These are phyloP conservation scores for Phyllosticta capitalensis DNA, from an alignment of 2,329 filamentous ascomycete species.

Conservation along the genomic window DNA sequence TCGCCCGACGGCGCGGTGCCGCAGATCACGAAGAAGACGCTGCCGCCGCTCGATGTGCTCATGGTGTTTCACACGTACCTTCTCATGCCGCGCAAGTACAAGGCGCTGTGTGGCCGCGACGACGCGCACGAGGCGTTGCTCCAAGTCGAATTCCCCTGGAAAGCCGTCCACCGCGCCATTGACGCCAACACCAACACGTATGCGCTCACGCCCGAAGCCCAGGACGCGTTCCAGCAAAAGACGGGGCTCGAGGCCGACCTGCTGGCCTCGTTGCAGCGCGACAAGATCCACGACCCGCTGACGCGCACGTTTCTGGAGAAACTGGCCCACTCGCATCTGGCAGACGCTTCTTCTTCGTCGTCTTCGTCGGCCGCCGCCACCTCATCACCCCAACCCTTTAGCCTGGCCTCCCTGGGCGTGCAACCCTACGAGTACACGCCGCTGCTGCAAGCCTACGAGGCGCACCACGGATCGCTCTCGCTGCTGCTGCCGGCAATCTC, in stretches of 20 bases:
- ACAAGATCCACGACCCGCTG: slow-evolving; percentile 2
- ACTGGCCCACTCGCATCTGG: slow-evolving; percentile 3
- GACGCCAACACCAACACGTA: slow-evolving; percentile 5
- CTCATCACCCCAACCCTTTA: neutral
- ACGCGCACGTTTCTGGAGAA: slow-evolving; percentile 3
- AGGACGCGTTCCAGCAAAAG: slow-evolving; percentile 2
- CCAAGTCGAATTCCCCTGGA: slow-evolving; percentile 8
- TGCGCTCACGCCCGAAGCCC: neutral
- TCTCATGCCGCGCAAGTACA: slow-evolving; percentile 4
- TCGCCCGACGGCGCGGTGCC: neutral
- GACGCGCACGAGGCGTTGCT: neutral
- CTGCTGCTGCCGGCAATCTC: slow-evolving; percentile 25
- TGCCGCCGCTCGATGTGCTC: slow-evolving; percentile 8
- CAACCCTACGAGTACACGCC: slow-evolving; percentile 5
- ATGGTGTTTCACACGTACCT: slow-evolving; percentile 11
- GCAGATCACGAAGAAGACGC: neutral
- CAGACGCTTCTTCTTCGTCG: neutral
- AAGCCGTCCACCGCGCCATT: neutral
- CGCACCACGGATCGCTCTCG: slow-evolving; percentile 4
- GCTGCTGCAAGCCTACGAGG: slow-evolving; percentile 6
- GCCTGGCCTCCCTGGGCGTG: slow-evolving; percentile 1
- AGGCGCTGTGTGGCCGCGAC: neutral
- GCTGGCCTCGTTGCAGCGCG: neutral
- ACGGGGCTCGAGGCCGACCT: slow-evolving; percentile 5
- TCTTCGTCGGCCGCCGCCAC: neutral